phyloP scores from a whole-genome alignment of 257 asterid genomes.

The Nyctanthes arbortristis region DNA sequence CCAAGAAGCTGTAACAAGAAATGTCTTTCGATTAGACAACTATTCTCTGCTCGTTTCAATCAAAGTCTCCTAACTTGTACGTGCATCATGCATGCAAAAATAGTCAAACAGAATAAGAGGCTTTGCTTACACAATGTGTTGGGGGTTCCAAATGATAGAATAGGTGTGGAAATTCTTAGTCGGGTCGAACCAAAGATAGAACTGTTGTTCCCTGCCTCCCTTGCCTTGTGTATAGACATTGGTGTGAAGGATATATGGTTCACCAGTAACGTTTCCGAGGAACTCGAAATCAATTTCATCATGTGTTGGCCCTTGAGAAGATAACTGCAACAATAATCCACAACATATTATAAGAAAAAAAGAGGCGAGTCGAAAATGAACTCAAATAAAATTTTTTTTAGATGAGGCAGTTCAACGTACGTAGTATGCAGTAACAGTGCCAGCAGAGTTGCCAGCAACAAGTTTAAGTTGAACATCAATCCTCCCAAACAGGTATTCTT shows the following conservation, averaged over 20 bases:
- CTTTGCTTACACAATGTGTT: constrained; percentile 60
- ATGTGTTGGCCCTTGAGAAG: constrained; percentile 79
- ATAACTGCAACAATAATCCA: constrained; percentile 45
- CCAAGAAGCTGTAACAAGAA: constrained; percentile 54
- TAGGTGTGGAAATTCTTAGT: constrained; percentile 80
- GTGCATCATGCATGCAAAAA: not conserved
- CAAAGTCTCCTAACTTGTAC: no score
- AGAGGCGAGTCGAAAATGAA: no score
- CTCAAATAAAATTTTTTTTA: no score
- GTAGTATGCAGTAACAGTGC: constrained; percentile 69
- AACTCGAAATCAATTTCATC: constrained; percentile 92
- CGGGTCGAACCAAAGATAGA: constrained; percentile 86
- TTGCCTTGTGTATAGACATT: constrained; percentile 70
- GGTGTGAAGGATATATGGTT: constrained; percentile 80
- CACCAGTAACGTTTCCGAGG: constrained; percentile 63
- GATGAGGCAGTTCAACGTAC: no score
- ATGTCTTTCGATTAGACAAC: not conserved
- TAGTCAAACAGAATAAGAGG: not conserved
- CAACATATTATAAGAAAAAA: not conserved
- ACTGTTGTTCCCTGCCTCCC: constrained; percentile 81
- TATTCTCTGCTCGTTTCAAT: no score
- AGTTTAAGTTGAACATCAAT: constrained; percentile 72
- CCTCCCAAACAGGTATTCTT: constrained; percentile 56
- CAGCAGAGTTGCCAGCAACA: constrained; percentile 70
- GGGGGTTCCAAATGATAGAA: constrained; percentile 67